Percentiles rank a stretch among this genome's conserved stretches.
Evolutionary conservation across 345 rosid genomes (phyloP).

Genomic region (Dipteronia dyeriana): DNA sequence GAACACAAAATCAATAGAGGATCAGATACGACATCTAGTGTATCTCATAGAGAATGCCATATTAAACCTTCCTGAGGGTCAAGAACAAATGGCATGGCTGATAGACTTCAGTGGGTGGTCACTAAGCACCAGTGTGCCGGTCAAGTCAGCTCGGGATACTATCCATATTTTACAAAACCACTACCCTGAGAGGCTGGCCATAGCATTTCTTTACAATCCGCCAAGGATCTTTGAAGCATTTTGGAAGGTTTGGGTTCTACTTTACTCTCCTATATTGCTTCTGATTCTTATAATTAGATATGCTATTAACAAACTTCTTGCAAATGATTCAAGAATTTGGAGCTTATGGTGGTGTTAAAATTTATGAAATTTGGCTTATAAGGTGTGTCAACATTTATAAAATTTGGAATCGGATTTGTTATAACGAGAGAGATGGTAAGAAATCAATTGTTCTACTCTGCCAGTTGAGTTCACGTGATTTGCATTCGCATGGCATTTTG

Average conservation of each 20-base stretch:
- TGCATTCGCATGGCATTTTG: neutral
- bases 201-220: conserved; percentile 91
- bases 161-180: conserved; percentile 75
- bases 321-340: neutral
- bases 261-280: neutral
- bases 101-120: conserved; percentile 96
- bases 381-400: neutral
- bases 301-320: neutral
- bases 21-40: conserved; percentile 77
- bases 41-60: conserved; percentile 92
- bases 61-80: conserved; percentile 83
- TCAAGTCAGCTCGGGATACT: conserved; percentile 81
- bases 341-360: too few relatives aligned
- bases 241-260: conserved; percentile 77
- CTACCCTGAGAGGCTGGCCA: conserved; percentile 90
- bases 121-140: conserved; percentile 61
- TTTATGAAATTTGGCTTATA: neutral
- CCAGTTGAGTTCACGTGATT: neutral
- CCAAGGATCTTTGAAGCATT: conserved; percentile 94
- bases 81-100: conserved; percentile 93
- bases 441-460: neutral
- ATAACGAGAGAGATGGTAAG: neutral
- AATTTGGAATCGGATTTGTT: neutral
- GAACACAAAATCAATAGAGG: conserved; percentile 74
- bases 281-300: neutral